phyloP scores from a whole-genome alignment of 2,329 filamentous ascomycete species.

The Hypoxylon sp. region DNA sequence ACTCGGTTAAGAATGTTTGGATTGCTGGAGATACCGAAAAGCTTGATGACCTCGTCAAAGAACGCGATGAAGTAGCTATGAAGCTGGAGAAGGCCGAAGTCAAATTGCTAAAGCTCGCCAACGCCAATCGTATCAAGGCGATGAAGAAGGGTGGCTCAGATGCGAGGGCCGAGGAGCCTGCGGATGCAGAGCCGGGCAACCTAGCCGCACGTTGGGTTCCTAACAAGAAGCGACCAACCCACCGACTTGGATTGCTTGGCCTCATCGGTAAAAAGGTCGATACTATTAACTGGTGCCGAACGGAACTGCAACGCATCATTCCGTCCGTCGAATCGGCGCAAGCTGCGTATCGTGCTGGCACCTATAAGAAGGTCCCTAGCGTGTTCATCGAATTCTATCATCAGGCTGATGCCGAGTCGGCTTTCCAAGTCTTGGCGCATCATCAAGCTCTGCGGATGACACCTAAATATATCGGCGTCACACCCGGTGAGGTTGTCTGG shows the following conservation, averaged over 20 bases:
- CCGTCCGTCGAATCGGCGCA: conserved; percentile 80
- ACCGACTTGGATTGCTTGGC: conserved; percentile 77
- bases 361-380: conserved; percentile 77
- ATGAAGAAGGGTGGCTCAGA: conserved; percentile 65
- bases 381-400: conserved; percentile 93
- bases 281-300: conserved; percentile 90
- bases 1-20: conserved; percentile 87
- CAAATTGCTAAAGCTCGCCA: conserved; percentile 84
- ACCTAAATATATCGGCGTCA: conserved; percentile 86
- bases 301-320: conserved; percentile 81
- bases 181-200: conserved; percentile 77
- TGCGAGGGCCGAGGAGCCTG: conserved; percentile 63
- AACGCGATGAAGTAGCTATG: conserved; percentile 84
- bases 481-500: conserved; percentile 90
- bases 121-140: conserved; percentile 77
- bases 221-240: conserved; percentile 80
- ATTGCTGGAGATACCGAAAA: conserved; percentile 82
- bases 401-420: conserved; percentile 87
- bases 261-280: conserved; percentile 91
- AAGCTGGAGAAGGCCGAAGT: conserved; percentile 90
- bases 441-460: conserved; percentile 90
- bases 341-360: conserved; percentile 74
- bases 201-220: conserved; percentile 83
- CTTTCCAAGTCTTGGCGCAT: conserved; percentile 88
- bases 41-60: conserved; percentile 83